Conservation (phyloP, 169 alveolate species). For the Eimeria acervulina region DNA sequence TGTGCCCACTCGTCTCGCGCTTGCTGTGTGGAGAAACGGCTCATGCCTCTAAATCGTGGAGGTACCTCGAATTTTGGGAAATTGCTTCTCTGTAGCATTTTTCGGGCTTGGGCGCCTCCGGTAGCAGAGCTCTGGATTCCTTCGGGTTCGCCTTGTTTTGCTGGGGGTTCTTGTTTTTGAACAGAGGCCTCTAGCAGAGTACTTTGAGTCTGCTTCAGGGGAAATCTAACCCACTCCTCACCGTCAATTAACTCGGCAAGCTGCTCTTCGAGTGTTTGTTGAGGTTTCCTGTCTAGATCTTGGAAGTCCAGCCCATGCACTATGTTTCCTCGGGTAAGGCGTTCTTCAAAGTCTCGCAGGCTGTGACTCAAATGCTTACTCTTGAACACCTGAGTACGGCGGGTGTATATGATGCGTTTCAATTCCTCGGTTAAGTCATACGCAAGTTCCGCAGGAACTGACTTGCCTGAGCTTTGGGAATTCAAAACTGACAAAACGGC, state of each 20-base stretch:
- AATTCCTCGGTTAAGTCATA: not conserved
- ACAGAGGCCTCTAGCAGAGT: not conserved
- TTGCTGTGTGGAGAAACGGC: no score
- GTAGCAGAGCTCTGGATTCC: not conserved
- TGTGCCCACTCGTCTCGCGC: not conserved
- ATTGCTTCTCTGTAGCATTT: not conserved
- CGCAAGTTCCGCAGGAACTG: not conserved
- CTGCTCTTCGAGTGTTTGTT: not conserved
- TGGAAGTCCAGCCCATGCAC: not conserved
- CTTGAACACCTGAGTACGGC: conserved; percentile 12
- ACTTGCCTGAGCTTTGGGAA: not conserved
- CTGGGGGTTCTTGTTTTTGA: no score
- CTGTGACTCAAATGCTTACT: not conserved
- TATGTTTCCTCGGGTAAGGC: not conserved
- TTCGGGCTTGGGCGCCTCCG: not conserved
- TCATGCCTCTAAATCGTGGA: not conserved
- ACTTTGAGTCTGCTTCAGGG: not conserved
- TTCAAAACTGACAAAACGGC: not conserved
- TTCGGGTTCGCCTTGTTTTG: not conserved
- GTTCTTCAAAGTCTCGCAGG: not conserved
- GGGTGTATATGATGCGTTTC: conserved; percentile 30
- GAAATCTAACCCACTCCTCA: not conserved
- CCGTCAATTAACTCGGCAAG: not conserved
- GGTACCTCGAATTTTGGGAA: not conserved
- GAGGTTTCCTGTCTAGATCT: not conserved